These are phyloP conservation scores for Fusarium bactridioides DNA, from an alignment of 2,329 filamentous ascomycete species.

Conservation along the genomic window DNA sequence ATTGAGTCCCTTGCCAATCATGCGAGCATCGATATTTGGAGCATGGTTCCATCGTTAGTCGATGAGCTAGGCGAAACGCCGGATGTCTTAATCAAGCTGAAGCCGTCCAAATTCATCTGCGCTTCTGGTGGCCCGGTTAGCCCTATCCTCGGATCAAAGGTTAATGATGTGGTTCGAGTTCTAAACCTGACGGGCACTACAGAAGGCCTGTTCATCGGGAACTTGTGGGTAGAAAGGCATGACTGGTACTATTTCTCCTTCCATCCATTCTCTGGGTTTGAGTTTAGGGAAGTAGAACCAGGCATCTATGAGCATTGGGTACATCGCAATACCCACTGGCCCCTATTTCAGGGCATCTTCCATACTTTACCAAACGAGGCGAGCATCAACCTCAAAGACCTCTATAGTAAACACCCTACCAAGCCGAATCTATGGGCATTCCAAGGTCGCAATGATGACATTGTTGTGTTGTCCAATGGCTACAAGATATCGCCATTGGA, in stretches of 20 bases:
- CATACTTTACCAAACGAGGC: not conserved
- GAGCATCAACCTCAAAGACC: not conserved
- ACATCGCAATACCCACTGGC: not conserved
- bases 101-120: not conserved
- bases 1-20: not conserved
- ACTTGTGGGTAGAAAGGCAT: not conserved
- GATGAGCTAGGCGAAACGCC: not conserved
- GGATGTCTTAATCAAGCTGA: not conserved
- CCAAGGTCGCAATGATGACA: not conserved
- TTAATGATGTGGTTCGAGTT: not conserved
- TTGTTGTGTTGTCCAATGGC: not conserved
- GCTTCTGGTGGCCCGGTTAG: not conserved
- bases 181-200: not conserved
- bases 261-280: not conserved
- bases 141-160: not conserved
- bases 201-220: not conserved
- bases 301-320: not conserved
- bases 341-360: not conserved
- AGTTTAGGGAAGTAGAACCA: not conserved
- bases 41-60: not conserved
- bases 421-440: not conserved
- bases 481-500: not conserved
- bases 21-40: not conserved
- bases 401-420: not conserved
- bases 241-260: not conserved